These are phyloP conservation scores for Mucor sp. DNA, from an alignment of 371 early-diverging fungal genomes.

Conservation along the genomic window DNA sequence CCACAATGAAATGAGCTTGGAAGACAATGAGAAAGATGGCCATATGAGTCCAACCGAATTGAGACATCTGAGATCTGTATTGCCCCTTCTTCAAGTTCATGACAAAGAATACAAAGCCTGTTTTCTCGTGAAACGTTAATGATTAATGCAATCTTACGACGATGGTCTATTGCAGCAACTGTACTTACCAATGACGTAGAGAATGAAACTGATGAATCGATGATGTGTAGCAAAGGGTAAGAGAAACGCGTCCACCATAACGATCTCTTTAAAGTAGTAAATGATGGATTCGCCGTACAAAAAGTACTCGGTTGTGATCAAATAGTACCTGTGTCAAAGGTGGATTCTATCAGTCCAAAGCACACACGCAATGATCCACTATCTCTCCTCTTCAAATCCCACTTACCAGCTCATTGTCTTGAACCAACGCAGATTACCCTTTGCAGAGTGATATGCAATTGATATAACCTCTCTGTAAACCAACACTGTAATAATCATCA, in stretches of 20 bases:
- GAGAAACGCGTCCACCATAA: slow-evolving; percentile 82
- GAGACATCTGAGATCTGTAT: slow-evolving; percentile 89
- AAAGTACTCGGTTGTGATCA: slow-evolving; percentile 88
- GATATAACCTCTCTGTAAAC: slow-evolving; percentile 92
- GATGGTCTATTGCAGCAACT: not conserved
- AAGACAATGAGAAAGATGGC: slow-evolving; percentile 86
- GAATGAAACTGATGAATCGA: slow-evolving; percentile 90
- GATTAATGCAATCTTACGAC: not conserved
- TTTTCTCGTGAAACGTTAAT: slow-evolving; percentile 1
- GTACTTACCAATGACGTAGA: slow-evolving; percentile 78
- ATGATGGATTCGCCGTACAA: slow-evolving; percentile 94
- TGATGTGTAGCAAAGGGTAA: slow-evolving; percentile 91
- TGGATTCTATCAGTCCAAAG: not conserved
- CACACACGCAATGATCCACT: not conserved
- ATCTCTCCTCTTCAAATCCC: no score
- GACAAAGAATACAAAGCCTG: slow-evolving; percentile 94
- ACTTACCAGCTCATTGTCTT: slow-evolving; percentile 89
- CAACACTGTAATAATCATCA: slow-evolving; percentile 77
- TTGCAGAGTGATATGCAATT: slow-evolving; percentile 82
- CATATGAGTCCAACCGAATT: slow-evolving; percentile 98
- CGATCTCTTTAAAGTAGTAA: slow-evolving; percentile 80
- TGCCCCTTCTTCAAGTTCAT: slow-evolving; percentile 89
- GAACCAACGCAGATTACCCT: slow-evolving; percentile 89
- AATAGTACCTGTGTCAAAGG: slow-evolving; percentile 65
- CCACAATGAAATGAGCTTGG: slow-evolving; percentile 93